Evolutionary conservation across 202 grass and related monocot species (phyloP).

Genomic region (Schoenoplectus triqueter): DNA sequence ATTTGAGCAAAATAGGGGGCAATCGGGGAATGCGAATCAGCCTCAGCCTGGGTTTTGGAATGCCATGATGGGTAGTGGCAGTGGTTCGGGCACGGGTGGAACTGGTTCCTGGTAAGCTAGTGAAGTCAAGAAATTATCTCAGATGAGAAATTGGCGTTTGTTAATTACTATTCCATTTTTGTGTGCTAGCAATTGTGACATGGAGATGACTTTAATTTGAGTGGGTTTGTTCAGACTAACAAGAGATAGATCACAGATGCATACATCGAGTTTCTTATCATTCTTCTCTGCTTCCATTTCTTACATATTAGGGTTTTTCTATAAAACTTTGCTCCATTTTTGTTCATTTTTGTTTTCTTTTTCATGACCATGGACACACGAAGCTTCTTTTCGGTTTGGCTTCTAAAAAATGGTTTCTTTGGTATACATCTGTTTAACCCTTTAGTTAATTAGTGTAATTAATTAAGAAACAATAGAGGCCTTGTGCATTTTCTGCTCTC

Average conservation of each 20-base stretch:
- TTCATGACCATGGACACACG: slow-evolving; percentile 42
- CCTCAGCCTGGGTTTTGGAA: slow-evolving; percentile 50
- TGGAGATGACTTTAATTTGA: slow-evolving; percentile 34
- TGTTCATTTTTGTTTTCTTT: slow-evolving; percentile 2
- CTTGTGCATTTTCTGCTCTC: neutral
- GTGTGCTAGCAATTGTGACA: slow-evolving; percentile 39
- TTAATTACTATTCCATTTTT: slow-evolving; percentile 37
- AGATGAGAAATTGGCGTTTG: slow-evolving; percentile 19
- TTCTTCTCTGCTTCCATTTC: slow-evolving; percentile 21
- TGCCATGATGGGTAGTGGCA: slow-evolving; percentile 46
- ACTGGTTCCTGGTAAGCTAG: slow-evolving; percentile 47
- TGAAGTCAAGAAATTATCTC: slow-evolving; percentile 6
- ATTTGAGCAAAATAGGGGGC: slow-evolving; percentile 42
- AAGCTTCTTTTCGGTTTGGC: slow-evolving; percentile 50
- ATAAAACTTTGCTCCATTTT: neutral
- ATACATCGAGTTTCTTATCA: slow-evolving; percentile 22
- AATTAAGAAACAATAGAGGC: neutral
- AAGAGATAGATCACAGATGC: slow-evolving; percentile 34
- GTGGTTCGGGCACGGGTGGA: slow-evolving; percentile 12
- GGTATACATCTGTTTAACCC: neutral
- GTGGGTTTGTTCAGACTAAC: slow-evolving; percentile 44
- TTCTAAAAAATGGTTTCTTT: slow-evolving; percentile 42
- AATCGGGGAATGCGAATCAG: slow-evolving; percentile 37
- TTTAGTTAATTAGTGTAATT: neutral
- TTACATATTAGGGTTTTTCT: slow-evolving; percentile 30